Evolutionary conservation across 1,284 basidiomycete genomes (phyloP).

Genomic region (Polyporus tsugae): DNA sequence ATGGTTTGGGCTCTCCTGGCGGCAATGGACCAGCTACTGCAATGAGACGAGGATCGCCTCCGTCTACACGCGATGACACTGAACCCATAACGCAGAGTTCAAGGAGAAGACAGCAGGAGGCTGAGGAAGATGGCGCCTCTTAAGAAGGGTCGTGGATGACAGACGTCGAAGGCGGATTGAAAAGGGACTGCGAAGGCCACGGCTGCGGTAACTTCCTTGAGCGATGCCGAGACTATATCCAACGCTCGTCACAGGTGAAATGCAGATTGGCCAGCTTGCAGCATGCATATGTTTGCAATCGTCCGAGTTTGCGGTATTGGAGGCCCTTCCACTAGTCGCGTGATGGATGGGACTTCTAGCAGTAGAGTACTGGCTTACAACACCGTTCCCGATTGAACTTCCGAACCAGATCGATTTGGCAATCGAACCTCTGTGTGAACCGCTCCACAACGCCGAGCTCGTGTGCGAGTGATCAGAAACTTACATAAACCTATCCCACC

Average conservation of each 20-base stretch:
- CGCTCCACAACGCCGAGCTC: no score
- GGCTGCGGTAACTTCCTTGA: not conserved
- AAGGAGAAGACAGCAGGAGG: not conserved
- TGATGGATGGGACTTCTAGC: no score
- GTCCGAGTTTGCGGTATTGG: no score
- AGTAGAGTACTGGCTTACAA: no score
- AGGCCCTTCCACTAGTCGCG: no score
- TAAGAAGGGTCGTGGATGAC: not conserved
- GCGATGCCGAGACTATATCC: not conserved
- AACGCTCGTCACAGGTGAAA: not conserved
- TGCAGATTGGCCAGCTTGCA: not conserved
- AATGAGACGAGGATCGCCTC: constrained; percentile 1
- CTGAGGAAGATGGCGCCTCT: not conserved
- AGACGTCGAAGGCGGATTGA: not conserved
- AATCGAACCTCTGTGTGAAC: no score
- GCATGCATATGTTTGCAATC: not conserved
- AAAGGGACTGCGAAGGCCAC: no score
- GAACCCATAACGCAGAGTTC: no score
- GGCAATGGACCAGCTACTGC: not conserved
- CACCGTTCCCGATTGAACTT: no score
- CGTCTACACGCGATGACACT: no score
- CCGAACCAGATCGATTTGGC: constrained; percentile 1
- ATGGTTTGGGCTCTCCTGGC: not conserved
- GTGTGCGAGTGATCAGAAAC: no score
- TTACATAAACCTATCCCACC: no score